A percentile compares a stretch with the other conserved stretches of the same genome.
Evolutionary conservation across 345 rosid genomes (phyloP).

Genomic region (Eucalyptus sp.): DNA sequence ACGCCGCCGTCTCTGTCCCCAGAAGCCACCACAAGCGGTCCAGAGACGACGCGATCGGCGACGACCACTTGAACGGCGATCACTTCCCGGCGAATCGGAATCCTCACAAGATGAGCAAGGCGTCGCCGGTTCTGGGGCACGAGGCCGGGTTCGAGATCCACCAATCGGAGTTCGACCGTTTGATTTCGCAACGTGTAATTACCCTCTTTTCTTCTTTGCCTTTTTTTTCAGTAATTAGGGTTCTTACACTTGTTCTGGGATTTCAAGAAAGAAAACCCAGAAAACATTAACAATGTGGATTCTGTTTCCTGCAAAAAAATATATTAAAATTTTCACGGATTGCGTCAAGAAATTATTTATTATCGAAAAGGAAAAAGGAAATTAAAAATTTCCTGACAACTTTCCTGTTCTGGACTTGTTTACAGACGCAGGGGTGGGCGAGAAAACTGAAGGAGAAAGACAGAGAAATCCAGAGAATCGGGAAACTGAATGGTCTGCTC

Average conservation of each 20-base stretch:
- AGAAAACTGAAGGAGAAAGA: not conserved
- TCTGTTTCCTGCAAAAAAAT: not conserved
- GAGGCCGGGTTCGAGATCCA: constrained; percentile 32
- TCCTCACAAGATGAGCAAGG: constrained; percentile 1
- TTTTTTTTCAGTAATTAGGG: not conserved
- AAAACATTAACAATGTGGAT: not conserved
- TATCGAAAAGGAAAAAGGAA: rapidly evolving
- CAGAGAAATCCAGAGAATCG: not conserved
- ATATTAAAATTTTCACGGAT: not conserved
- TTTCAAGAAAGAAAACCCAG: not conserved
- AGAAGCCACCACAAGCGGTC: not conserved
- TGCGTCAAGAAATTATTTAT: not conserved
- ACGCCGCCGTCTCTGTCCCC: not conserved
- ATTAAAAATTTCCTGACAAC: not conserved
- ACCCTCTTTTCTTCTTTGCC: not conserved
- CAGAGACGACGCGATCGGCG: constrained; percentile 14
- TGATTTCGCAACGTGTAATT: constrained; percentile 33
- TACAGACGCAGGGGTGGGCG: not conserved
- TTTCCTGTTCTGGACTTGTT: not conserved
- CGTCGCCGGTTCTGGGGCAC: constrained; percentile 15
- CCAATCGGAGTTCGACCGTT: constrained; percentile 37
- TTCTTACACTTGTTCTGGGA: not conserved
- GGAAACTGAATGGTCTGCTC: not conserved
- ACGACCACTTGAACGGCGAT: constrained; percentile 1
- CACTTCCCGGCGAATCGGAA: not conserved